phyloP scores from a whole-genome alignment of 2,329 filamentous ascomycete genomes.

The Cladophialophora carrionii region DNA sequence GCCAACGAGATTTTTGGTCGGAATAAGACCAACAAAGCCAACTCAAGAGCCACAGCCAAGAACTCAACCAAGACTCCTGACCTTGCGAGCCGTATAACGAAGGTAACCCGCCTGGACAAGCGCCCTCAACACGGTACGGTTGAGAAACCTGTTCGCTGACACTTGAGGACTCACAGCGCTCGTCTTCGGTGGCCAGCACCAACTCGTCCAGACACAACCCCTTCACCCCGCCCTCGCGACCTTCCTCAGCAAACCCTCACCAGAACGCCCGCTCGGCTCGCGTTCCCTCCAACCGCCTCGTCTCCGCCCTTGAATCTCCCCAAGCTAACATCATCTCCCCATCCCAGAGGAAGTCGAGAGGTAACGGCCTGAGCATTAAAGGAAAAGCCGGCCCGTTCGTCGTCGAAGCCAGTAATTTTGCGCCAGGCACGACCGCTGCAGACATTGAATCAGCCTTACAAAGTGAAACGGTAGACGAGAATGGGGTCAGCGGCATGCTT shows the following conservation, averaged over 20 bases:
- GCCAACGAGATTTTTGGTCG: slow-evolving; percentile 63
- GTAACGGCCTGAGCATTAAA: slow-evolving; percentile 57
- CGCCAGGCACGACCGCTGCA: slow-evolving; percentile 66
- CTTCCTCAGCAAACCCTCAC: slow-evolving; percentile 40
- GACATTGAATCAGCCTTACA: slow-evolving; percentile 66
- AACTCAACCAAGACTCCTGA: slow-evolving; percentile 49
- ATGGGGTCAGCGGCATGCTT: slow-evolving; percentile 48
- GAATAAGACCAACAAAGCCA: slow-evolving; percentile 53
- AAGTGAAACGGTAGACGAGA: slow-evolving; percentile 43
- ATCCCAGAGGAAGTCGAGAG: slow-evolving; percentile 39
- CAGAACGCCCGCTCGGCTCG: slow-evolving; percentile 42
- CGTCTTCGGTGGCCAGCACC: slow-evolving; percentile 39
- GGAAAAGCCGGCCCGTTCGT: slow-evolving; percentile 60
- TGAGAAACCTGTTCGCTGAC: slow-evolving; percentile 22
- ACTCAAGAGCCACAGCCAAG: slow-evolving; percentile 44
- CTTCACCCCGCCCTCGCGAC: slow-evolving; percentile 35
- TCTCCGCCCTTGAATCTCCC: slow-evolving; percentile 38
- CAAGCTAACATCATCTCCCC: slow-evolving; percentile 42
- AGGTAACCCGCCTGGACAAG: slow-evolving; percentile 47
- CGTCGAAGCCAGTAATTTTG: slow-evolving; percentile 66
- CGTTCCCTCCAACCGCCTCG: slow-evolving; percentile 38
- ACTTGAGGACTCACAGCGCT: slow-evolving; percentile 41
- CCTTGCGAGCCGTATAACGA: slow-evolving; percentile 63
- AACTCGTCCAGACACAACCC: slow-evolving; percentile 29
- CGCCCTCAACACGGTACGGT: neutral